Evolutionary conservation across 495 filamentous ascomycete species (phyloP).

Genomic region (Aspergillus diversus): DNA sequence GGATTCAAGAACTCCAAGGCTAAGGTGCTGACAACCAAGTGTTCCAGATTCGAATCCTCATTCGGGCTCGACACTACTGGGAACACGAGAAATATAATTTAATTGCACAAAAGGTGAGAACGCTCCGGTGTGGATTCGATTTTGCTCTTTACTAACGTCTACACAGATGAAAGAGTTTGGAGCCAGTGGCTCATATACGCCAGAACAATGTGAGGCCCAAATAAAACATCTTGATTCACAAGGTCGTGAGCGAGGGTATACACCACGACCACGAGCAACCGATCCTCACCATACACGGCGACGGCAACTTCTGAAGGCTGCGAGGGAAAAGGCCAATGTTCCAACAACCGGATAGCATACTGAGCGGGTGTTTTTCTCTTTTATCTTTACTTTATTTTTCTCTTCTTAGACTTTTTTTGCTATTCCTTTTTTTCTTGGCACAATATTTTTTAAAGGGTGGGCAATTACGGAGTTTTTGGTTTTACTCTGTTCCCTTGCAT

Average conservation of each 20-base stretch:
- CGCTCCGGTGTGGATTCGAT: background rate
- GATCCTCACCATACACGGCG: conserved; percentile 32
- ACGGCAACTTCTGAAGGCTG: conserved; percentile 14
- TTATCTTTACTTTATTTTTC: conserved; percentile 4
- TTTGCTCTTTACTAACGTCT: conserved; percentile 4
- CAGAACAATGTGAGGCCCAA: conserved; percentile 44
- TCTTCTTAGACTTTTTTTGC: background rate
- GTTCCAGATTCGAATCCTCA: conserved; percentile 49
- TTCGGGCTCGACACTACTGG: conserved; percentile 52
- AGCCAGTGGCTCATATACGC: conserved; percentile 34
- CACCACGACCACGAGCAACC: conserved; percentile 30
- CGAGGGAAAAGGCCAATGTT: conserved; percentile 7
- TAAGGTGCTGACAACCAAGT: conserved; percentile 21
- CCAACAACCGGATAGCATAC: conserved; percentile 5
- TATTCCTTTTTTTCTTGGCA: background rate
- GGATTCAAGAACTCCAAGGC: background rate
- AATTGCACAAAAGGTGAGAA: conserved; percentile 53
- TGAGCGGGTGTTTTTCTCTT: background rate
- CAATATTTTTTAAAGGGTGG: background rate
- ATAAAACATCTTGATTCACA: conserved; percentile 35
- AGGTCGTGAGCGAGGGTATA: conserved; percentile 22
- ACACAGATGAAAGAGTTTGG: conserved; percentile 45
- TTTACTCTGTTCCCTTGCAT: background rate
- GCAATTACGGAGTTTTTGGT: background rate
- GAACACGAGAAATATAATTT: conserved; percentile 54